Conservation (phyloP, 2,329 filamentous ascomycete genomes). For the Ophiostoma fasciatum region DNA sequence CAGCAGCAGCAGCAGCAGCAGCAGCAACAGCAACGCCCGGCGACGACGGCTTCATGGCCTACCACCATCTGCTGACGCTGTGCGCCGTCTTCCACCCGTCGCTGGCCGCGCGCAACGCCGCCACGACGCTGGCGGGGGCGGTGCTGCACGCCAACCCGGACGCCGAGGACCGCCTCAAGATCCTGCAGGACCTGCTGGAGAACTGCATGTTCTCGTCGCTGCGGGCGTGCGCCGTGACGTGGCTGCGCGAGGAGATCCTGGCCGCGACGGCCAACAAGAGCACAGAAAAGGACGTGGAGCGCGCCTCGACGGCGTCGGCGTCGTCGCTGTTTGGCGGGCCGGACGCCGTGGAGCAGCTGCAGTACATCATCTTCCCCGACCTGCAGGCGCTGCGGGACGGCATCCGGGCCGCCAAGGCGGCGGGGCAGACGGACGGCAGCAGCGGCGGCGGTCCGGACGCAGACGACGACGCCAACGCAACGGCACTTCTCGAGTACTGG, state of each 20-base stretch:
- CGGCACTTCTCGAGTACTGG: constrained; percentile 34
- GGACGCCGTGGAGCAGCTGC: constrained; percentile 43
- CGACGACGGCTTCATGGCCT: constrained; percentile 32
- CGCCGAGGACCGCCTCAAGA: constrained; percentile 41
- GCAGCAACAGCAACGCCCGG: no score
- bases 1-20: no score
- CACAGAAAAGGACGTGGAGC: constrained; percentile 16
- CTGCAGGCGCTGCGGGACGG: constrained; percentile 31
- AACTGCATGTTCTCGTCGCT: constrained; percentile 49
- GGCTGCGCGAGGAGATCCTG: constrained; percentile 49
- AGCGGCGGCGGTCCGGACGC: neutral
- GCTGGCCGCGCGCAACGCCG: constrained; percentile 38
- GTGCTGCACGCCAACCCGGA: constrained; percentile 45
- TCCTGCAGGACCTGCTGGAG: constrained; percentile 49
- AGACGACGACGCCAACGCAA: constrained; percentile 16
- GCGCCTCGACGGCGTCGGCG: constrained; percentile 4
- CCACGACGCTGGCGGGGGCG: constrained; percentile 35
- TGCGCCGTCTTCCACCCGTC: constrained; percentile 42
- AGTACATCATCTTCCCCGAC: constrained; percentile 46
- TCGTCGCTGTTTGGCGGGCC: constrained; percentile 31
- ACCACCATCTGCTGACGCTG: constrained; percentile 44
- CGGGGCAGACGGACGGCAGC: neutral
- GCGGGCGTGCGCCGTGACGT: constrained; percentile 47
- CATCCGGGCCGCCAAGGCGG: neutral
- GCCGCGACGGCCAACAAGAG: constrained; percentile 16